Percentiles rank a stretch among this genome's conserved stretches.
Conservation (phyloP, 495 filamentous ascomycete species). For the Ramalina peruviana region DNA sequence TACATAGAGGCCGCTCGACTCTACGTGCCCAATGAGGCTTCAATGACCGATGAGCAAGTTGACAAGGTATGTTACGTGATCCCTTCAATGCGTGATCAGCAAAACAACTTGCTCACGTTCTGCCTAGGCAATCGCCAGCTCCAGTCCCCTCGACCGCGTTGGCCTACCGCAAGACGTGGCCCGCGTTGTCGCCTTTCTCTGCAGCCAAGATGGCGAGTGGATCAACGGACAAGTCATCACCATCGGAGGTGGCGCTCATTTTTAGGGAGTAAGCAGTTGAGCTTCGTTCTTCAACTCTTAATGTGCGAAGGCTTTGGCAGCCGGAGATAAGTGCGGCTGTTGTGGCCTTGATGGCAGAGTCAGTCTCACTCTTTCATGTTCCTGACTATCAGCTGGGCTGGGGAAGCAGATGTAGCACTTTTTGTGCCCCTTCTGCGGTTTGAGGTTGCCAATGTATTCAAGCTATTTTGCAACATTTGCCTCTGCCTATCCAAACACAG, state of each 20-base stretch:
- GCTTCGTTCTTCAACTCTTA: neutral
- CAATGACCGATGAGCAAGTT: conserved; percentile 23
- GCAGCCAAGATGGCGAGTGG: conserved; percentile 50
- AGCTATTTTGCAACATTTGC: too few species aligned
- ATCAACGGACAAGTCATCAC: conserved; percentile 40
- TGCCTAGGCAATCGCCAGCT: conserved; percentile 24
- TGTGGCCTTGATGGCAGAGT: too few species aligned
- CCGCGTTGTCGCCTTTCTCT: conserved; percentile 48
- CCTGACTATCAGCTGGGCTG: too few species aligned
- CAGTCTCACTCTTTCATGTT: too few species aligned
- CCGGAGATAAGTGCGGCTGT: too few species aligned
- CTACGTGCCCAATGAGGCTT: conserved; percentile 26
- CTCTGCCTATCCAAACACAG: too few species aligned
- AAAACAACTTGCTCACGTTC: too few species aligned
- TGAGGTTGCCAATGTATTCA: too few species aligned
- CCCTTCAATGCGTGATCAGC: neutral
- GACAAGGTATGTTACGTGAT: conserved; percentile 16
- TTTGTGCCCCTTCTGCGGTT: too few species aligned
- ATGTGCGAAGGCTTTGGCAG: too few species aligned
- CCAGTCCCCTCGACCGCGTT: conserved; percentile 46
- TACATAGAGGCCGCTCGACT: conserved; percentile 22
- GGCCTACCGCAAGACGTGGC: conserved; percentile 51
- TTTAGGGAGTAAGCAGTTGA: neutral
- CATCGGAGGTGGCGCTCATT: conserved; percentile 3
- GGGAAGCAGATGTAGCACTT: too few species aligned